These are phyloP conservation scores for Dothideomycetes sp. DNA, from an alignment of 2,329 filamentous ascomycete species.

Conservation along the genomic window DNA sequence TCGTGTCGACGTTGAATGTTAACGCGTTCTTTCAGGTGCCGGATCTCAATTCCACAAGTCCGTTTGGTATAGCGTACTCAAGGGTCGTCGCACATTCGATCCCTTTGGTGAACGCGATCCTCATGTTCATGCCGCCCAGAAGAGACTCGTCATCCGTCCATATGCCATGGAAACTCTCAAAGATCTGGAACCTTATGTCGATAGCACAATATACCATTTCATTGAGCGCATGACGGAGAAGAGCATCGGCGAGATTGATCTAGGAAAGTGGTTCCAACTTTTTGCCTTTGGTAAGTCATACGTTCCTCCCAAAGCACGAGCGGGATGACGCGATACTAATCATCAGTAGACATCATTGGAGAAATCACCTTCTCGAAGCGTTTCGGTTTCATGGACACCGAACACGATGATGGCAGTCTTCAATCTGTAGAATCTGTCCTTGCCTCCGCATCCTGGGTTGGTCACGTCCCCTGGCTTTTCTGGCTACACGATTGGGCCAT, in stretches of 20 bases:
- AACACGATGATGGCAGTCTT: slow-evolving; percentile 27
- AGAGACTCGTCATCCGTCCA: slow-evolving; percentile 22
- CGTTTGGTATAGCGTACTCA: slow-evolving; percentile 27
- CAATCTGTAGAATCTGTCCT: slow-evolving; percentile 25
- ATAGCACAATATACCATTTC: slow-evolving; percentile 29
- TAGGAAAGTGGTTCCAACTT: slow-evolving; percentile 31
- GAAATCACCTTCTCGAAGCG: slow-evolving; percentile 31
- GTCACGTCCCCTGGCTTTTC: slow-evolving; percentile 30
- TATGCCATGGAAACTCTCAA: slow-evolving; percentile 27
- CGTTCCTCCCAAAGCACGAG: background rate
- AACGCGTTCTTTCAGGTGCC: no score
- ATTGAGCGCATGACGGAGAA: slow-evolving; percentile 24
- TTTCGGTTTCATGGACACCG: slow-evolving; percentile 30
- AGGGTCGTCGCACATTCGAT: slow-evolving; percentile 25
- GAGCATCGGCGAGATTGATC: slow-evolving; percentile 21
- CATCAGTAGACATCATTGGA: slow-evolving; percentile 31
- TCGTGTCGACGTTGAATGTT: no score
- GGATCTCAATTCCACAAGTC: slow-evolving; percentile 29
- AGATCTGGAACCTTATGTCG: slow-evolving; percentile 32
- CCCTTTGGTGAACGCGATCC: slow-evolving; percentile 28
- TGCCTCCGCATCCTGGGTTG: slow-evolving; percentile 28
- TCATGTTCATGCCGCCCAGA: slow-evolving; percentile 23
- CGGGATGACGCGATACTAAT: background rate
- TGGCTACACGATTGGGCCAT: slow-evolving; percentile 16
- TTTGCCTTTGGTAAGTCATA: slow-evolving; percentile 29